A percentile compares a stretch with the other conserved stretches of the same genome.
Conservation (phyloP, 768 basidiomycete species). For the Boletus reticulatus region DNA sequence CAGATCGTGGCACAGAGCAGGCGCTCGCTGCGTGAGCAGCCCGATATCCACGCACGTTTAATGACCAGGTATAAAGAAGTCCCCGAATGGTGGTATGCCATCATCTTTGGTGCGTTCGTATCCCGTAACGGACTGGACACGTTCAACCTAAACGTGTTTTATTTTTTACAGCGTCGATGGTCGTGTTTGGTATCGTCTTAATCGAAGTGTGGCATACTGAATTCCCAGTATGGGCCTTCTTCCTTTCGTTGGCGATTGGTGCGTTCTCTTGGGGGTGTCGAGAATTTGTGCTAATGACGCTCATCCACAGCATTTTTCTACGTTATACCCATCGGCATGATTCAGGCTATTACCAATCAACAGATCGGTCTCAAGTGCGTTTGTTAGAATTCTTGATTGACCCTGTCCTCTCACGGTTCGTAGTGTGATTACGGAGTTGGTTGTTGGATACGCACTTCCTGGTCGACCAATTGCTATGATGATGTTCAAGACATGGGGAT, state of each 20-base stretch:
- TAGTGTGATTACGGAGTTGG: constrained; percentile 67
- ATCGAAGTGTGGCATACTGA: constrained; percentile 62
- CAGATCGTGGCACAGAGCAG: constrained; percentile 73
- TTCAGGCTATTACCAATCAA: constrained; percentile 79
- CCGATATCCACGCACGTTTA: constrained; percentile 65
- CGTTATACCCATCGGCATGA: constrained; percentile 72
- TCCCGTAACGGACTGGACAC: background rate
- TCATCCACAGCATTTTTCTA: constrained; percentile 48
- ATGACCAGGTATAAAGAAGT: constrained; percentile 58
- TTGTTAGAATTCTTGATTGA: background rate
- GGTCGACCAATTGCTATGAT: constrained; percentile 76
- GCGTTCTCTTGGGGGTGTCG: constrained; percentile 13
- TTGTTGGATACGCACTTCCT: constrained; percentile 54
- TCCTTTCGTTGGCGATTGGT: constrained; percentile 31
- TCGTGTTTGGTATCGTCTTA: constrained; percentile 56
- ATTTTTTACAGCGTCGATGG: constrained; percentile 39
- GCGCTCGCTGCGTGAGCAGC: constrained; percentile 72
- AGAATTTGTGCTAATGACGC: background rate
- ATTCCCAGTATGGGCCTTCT: constrained; percentile 42
- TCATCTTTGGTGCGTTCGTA: constrained; percentile 24
- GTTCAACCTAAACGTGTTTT: background rate
- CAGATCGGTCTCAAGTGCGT: constrained; percentile 57
- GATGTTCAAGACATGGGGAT: constrained; percentile 79
- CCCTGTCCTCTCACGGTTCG: background rate
- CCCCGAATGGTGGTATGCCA: constrained; percentile 59